Evolutionary conservation across 139 green algal species (phyloP).

Genomic region (Picochlorum sp.): DNA sequence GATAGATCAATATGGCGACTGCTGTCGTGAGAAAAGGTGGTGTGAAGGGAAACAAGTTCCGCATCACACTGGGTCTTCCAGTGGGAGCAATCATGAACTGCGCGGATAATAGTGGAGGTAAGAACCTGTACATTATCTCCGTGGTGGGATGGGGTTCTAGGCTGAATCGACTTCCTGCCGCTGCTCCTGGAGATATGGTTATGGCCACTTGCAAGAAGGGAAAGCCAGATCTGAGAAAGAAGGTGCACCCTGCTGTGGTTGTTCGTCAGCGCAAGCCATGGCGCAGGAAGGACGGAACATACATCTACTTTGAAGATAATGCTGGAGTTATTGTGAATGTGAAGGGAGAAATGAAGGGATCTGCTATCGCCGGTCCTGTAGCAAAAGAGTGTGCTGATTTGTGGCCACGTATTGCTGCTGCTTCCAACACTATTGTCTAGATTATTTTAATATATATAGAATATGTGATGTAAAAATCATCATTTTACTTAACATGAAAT

Average conservation of each 20-base stretch:
- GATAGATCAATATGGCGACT: conserved; percentile 24
- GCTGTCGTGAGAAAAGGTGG: conserved; percentile 41
- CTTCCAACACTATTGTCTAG: conserved; percentile 96
- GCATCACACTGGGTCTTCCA: conserved; percentile 90
- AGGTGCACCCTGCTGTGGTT: conserved; percentile 90
- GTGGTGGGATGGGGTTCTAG: conserved; percentile 84
- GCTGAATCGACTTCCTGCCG: conserved; percentile 91
- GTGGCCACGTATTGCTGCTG: conserved; percentile 96
- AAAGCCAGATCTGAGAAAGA: conserved; percentile 99
- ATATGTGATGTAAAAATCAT: not conserved
- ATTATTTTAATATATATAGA: no score
- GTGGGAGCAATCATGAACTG: conserved; percentile 97
- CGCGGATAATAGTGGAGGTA: conserved; percentile 80
- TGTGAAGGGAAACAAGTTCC: conserved; percentile 94
- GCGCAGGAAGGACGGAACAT: conserved; percentile 93
- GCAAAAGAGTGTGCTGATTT: conserved; percentile 99
- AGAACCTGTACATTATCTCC: conserved; percentile 99
- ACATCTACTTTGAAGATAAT: conserved; percentile 99
- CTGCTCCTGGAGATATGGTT: conserved; percentile 88
- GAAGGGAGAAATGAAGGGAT: conserved; percentile 99
- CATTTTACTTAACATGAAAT: not conserved
- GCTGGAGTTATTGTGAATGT: conserved; percentile 98
- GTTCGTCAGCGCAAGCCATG: conserved; percentile 97
- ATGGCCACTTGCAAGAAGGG: conserved; percentile 99
- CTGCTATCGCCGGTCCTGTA: conserved; percentile 96